phyloP scores from a whole-genome alignment of 805 yeast species.

The Spathaspora arborariae region DNA sequence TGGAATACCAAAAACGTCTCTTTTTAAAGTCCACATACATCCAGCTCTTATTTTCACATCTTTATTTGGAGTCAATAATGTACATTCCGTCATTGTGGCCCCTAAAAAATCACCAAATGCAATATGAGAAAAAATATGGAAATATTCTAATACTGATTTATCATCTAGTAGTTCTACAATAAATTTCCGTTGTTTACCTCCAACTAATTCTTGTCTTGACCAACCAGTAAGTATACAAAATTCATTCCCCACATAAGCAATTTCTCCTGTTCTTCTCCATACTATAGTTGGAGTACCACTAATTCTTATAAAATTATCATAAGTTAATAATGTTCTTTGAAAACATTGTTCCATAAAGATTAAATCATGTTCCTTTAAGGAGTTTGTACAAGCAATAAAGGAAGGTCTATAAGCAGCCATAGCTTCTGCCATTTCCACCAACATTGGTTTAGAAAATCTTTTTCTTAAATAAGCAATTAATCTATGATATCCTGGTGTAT shows the following conservation, averaged over 20 bases:
- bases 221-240: slow-evolving; percentile 90
- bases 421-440: slow-evolving; percentile 78
- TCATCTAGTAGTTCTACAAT: slow-evolving; percentile 86
- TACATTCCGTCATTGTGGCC: slow-evolving; percentile 80
- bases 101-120: slow-evolving; percentile 92
- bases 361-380: slow-evolving; percentile 84
- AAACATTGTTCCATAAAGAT: slow-evolving; percentile 96
- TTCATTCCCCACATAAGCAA: slow-evolving; percentile 93
- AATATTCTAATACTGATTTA: slow-evolving; percentile 79
- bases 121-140: slow-evolving; percentile 75
- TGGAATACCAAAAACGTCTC: slow-evolving; percentile 96
- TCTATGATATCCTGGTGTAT: slow-evolving; percentile 87
- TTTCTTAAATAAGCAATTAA: slow-evolving; percentile 67
- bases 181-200: slow-evolving; percentile 55
- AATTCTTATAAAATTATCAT: slow-evolving; percentile 75
- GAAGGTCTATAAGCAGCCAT: slow-evolving; percentile 91
- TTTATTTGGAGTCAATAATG: slow-evolving; percentile 57
- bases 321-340: slow-evolving; percentile 86
- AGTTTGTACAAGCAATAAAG: slow-evolving; percentile 87
- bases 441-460: slow-evolving; percentile 64
- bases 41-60: slow-evolving; percentile 64
- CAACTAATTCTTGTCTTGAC: slow-evolving; percentile 65
- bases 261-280: slow-evolving; percentile 95
- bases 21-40: slow-evolving; percentile 86
- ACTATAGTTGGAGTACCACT: slow-evolving; percentile 93